These are phyloP conservation scores for Exophiala xenobiotica DNA, from an alignment of 2,329 filamentous ascomycete species.

Conservation along the genomic window DNA sequence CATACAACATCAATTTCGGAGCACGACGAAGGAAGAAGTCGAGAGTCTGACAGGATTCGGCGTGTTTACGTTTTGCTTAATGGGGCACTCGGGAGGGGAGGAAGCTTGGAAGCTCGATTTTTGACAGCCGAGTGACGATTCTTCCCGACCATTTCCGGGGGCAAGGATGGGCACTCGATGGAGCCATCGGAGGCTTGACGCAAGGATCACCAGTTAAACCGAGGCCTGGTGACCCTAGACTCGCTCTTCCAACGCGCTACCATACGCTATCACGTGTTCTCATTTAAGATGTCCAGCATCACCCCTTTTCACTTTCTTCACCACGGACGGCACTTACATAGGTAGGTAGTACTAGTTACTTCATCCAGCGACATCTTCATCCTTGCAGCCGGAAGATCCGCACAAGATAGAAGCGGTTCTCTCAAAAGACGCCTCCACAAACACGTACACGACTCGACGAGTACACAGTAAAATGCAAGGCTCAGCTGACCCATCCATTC, in stretches of 20 bases:
- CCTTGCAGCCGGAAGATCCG: neutral
- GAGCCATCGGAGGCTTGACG: neutral
- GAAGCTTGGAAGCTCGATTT: neutral
- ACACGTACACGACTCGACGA: too few relatives aligned
- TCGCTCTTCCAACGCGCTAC: neutral
- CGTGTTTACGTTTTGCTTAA: conserved; percentile 15
- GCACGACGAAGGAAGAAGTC: neutral
- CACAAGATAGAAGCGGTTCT: too few relatives aligned
- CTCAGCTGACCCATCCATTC: neutral
- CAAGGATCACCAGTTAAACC: neutral
- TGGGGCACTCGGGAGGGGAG: too few relatives aligned
- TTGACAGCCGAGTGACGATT: neutral
- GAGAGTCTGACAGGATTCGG: neutral
- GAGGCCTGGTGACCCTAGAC: neutral
- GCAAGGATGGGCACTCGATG: too few relatives aligned
- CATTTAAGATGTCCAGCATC: neutral
- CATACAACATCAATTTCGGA: neutral
- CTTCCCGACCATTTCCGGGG: too few relatives aligned
- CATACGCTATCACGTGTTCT: conserved; percentile 1
- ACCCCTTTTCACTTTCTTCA: neutral
- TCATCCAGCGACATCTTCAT: neutral
- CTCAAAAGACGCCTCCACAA: too few relatives aligned
- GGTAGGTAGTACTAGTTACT: too few relatives aligned
- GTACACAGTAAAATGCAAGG: too few relatives aligned
- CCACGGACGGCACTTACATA: too few relatives aligned